These are phyloP conservation scores for Perkinsus marinus DNA, from an alignment of 169 alveolate genomes.

Conservation along the genomic window DNA sequence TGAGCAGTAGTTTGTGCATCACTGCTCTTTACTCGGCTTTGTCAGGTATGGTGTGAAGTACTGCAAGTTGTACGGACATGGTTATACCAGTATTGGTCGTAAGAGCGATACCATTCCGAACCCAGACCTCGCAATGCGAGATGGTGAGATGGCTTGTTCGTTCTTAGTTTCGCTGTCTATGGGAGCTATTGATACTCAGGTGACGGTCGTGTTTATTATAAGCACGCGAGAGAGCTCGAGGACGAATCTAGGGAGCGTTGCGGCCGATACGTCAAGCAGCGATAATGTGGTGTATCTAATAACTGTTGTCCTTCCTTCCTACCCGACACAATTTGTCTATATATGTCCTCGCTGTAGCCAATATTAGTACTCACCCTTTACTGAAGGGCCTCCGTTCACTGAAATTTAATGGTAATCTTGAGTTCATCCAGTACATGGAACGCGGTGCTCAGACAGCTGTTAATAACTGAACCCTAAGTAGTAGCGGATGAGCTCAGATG, in stretches of 20 bases:
- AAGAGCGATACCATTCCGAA: slow-evolving; percentile 23
- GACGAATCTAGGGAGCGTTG: background rate
- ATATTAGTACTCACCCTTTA: too few relatives aligned
- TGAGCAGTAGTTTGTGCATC: background rate
- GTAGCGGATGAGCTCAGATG: too few relatives aligned
- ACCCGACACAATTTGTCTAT: too few relatives aligned
- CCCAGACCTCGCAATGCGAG: slow-evolving; percentile 7
- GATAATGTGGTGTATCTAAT: background rate
- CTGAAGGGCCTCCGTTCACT: too few relatives aligned
- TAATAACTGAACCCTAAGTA: too few relatives aligned
- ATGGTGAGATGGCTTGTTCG: background rate
- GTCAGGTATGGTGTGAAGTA: slow-evolving; percentile 5
- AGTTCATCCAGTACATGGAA: too few relatives aligned
- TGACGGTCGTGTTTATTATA: background rate
- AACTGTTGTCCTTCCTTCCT: too few relatives aligned
- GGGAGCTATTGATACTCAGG: too few relatives aligned
- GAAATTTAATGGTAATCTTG: too few relatives aligned
- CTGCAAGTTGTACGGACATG: slow-evolving; percentile 23
- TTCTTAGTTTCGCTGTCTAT: background rate
- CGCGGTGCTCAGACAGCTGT: too few relatives aligned
- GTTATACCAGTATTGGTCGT: slow-evolving; percentile 31
- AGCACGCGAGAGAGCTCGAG: background rate
- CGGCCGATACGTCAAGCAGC: background rate
- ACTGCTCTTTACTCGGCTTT: background rate
- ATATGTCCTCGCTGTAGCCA: too few relatives aligned